Base-by-base conservation (phyloP, 2,329 filamentous ascomycete species). In the Aureobasidium lini region DNA sequence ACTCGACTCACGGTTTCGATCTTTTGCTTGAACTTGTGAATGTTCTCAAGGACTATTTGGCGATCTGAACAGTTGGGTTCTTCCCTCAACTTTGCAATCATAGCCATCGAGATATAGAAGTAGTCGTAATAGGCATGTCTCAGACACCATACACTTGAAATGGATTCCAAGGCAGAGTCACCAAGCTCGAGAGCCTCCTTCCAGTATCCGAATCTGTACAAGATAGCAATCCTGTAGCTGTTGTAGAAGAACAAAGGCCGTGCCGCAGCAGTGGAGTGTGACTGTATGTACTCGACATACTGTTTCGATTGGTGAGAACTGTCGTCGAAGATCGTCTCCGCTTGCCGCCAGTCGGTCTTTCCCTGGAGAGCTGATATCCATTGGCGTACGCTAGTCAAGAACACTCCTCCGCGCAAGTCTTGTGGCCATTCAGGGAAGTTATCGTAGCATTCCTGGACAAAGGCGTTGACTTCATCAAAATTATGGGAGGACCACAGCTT, bases 361-460 rank as follows among this genome's bases (percentile, higher is more conserved):
- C 89, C 89, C 69, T 90, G 87, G 18, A 92, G 73, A 23, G 89
- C 86, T 50, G 87, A 82, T 53, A 80, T 82, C 28, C 82, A 79
- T 68, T 92, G 88, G 52, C 86, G 77, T 3, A 86, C 77, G 2
- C 82, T 80, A 61, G 88, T 82, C 6, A 92, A 75, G 54, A 90
- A 76, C 0, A 84, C 84, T 2, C 89, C 89, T 15, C 89, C 89
- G 60, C 87, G 80, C 1, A 86, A 81, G 66, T 91, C 88, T 46
- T 80, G 76, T 48, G 84, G 77, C 88, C 88, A 92, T 52, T 86
- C 84, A 1, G 83, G 83, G 60, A 89, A 82, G 63, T 91, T 88
- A 62, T 90, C 82, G 62, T 85, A 87, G n/a, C 84, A 81, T 62
- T 86, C 89, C 49, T 84, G 81, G 65, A 86, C 87, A 68, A 84